Evolutionary conservation across 2,329 filamentous ascomycete genomes (phyloP).

Genomic region (Pseudocercospora pini-densiflorae): DNA sequence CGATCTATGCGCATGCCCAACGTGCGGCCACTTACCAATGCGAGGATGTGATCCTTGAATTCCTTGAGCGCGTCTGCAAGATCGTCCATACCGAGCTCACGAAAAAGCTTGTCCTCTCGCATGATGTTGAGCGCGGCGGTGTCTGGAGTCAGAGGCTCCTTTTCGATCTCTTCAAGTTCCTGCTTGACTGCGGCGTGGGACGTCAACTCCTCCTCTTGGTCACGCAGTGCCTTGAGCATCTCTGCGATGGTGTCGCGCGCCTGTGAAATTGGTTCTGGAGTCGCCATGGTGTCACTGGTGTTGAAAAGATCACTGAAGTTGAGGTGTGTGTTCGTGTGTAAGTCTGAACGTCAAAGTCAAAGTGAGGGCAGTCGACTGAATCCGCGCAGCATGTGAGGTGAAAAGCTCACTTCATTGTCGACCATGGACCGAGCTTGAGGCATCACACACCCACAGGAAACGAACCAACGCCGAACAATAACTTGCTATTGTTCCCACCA

Average conservation of each 20-base stretch:
- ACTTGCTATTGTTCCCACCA: not conserved
- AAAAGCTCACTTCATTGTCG: not conserved
- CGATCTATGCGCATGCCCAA: not conserved
- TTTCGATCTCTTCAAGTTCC: not conserved
- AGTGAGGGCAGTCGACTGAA: not conserved
- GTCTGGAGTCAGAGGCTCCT: not conserved
- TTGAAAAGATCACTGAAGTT: not conserved
- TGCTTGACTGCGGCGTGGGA: not conserved
- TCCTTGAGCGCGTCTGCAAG: not conserved
- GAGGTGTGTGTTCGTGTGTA: not conserved
- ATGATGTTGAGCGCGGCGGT: not conserved
- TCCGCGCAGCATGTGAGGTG: too few relatives aligned
- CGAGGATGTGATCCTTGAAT: not conserved
- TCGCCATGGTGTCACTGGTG: not conserved
- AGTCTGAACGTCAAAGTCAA: not conserved
- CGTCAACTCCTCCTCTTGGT: not conserved
- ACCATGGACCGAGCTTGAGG: not conserved
- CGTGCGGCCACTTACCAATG: not conserved
- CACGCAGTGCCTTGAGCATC: not conserved
- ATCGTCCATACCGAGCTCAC: not conserved
- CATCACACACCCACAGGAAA: not conserved
- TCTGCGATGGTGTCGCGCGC: not conserved
- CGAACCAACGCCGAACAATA: not conserved
- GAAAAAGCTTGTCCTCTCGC: not conserved
- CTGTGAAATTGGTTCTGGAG: not conserved